These are phyloP conservation scores for Ramaria rubella DNA, from an alignment of 768 basidiomycete genomes.

Conservation along the genomic window DNA sequence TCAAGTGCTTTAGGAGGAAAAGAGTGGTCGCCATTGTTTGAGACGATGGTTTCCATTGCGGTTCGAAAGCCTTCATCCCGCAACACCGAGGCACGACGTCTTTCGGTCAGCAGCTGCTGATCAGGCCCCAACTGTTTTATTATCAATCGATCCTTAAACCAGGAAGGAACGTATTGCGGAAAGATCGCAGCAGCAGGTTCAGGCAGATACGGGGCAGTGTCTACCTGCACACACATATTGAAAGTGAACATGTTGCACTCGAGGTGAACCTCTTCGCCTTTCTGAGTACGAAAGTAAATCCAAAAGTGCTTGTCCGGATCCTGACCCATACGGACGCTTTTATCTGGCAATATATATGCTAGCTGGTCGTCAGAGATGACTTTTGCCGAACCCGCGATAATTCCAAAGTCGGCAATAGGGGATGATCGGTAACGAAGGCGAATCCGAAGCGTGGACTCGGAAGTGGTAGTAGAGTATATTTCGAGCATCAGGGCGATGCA, in stretches of 20 bases:
- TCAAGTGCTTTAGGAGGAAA: background rate
- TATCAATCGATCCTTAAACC: constrained; percentile 10
- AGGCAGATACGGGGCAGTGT: constrained; percentile 15
- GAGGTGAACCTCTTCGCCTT: constrained; percentile 36
- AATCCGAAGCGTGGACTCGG: constrained; percentile 16
- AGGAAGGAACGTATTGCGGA: constrained; percentile 11
- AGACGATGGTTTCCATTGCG: background rate
- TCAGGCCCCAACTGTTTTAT: background rate
- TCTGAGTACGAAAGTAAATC: constrained; percentile 41
- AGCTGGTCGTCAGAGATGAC: constrained; percentile 33
- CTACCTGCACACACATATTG: constrained; percentile 30
- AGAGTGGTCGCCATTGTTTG: background rate
- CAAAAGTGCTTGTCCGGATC: constrained; percentile 43
- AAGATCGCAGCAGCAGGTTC: constrained; percentile 2
- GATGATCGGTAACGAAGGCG: constrained; percentile 32
- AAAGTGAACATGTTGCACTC: constrained; percentile 39
- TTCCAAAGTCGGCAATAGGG: constrained; percentile 42
- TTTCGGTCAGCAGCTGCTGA: background rate
- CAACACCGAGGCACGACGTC: constrained; percentile 3
- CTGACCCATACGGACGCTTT: constrained; percentile 28
- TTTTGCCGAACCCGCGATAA: constrained; percentile 29
- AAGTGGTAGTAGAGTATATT: constrained; percentile 35
- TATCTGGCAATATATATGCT: constrained; percentile 24
- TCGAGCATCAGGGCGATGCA: constrained; percentile 32
- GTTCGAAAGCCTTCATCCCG: background rate